A percentile compares a stretch with the other conserved stretches of the same genome.
phyloP scores from a whole-genome alignment of 1,284 basidiomycete genomes.

The Leccinum proliferum region DNA sequence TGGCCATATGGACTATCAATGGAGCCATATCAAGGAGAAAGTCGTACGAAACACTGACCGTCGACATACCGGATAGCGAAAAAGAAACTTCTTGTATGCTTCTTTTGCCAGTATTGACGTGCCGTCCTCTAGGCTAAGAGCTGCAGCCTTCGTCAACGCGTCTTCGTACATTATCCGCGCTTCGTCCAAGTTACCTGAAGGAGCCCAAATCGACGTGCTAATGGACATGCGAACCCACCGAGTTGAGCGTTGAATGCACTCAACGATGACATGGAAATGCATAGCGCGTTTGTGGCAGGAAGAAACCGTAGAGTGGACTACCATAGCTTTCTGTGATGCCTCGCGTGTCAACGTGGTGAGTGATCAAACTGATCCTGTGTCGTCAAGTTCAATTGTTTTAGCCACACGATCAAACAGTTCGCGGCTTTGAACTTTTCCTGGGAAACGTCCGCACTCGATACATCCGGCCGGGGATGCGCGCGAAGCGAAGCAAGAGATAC shows the following conservation, averaged over 20 bases:
- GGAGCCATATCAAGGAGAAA: not conserved
- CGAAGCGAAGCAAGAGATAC: constrained; percentile 40
- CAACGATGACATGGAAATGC: constrained; percentile 43
- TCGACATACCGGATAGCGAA: constrained; percentile 90
- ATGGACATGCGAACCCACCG: no score
- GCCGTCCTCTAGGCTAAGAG: constrained; percentile 43
- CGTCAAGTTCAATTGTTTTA: constrained; percentile 59
- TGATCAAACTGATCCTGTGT: constrained; percentile 21
- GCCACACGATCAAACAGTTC: constrained; percentile 77
- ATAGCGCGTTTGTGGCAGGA: no score
- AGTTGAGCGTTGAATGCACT: no score
- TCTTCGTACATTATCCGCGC: constrained; percentile 61
- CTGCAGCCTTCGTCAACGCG: constrained; percentile 55
- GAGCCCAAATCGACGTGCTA: constrained; percentile 53
- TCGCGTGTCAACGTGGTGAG: no score
- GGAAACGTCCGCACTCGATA: constrained; percentile 66
- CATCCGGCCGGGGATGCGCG: constrained; percentile 71
- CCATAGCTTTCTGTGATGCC: no score
- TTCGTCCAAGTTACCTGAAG: constrained; percentile 51
- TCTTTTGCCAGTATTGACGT: constrained; percentile 80
- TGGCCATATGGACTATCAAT: constrained; percentile 49
- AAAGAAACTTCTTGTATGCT: constrained; percentile 80
- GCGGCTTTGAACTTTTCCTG: constrained; percentile 73
- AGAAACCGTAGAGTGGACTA: no score
- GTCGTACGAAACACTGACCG: constrained; percentile 46